Percentiles rank a stretch among this genome's conserved stretches.
phyloP scores from a whole-genome alignment of 306 rosid species.

The Acacia melanoxylon region DNA sequence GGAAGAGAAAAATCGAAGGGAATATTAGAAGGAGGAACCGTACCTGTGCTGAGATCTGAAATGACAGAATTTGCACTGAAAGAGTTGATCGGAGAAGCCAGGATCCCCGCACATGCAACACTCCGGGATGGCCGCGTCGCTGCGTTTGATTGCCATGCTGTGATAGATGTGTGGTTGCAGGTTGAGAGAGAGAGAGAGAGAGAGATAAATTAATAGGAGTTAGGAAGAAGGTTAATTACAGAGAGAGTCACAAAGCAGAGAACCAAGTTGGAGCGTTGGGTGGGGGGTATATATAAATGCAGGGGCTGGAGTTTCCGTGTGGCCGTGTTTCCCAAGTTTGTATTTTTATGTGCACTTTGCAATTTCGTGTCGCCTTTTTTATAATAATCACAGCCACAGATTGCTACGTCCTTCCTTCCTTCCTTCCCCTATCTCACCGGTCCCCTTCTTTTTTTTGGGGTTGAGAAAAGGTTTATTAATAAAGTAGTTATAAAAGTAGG shows the following conservation, averaged over 20 bases:
- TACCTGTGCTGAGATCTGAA: slow-evolving; percentile 99
- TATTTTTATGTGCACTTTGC: not conserved
- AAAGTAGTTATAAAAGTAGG: not conserved
- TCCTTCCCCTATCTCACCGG: not conserved
- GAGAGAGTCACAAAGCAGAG: slow-evolving; percentile 1
- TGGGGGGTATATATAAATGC: slow-evolving; percentile 3
- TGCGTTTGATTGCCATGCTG: slow-evolving; percentile 48
- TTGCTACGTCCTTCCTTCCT: slow-evolving; percentile 23
- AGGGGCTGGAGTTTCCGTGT: slow-evolving; percentile 36
- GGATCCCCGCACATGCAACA: slow-evolving; percentile 98
- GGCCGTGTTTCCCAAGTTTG: slow-evolving; percentile 52
- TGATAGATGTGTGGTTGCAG: not conserved
- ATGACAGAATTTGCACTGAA: slow-evolving; percentile 79
- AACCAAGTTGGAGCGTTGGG: not conserved
- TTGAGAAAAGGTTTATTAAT: not conserved
- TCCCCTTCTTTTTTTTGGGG: not conserved
- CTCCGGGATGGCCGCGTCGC: slow-evolving; percentile 43
- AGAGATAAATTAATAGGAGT: not conserved
- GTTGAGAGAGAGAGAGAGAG: slow-evolving; percentile 24
- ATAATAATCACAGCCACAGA: slow-evolving; percentile 19
- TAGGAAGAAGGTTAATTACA: slow-evolving; percentile 23
- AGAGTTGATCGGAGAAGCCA: slow-evolving; percentile 85
- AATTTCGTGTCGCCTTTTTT: slow-evolving; percentile 23
- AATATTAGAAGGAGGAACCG: too few species aligned
- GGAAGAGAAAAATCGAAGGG: not conserved